A percentile compares a stretch with the other conserved stretches of the same genome.
phyloP scores from a whole-genome alignment of 164 flowering plant species.

The Sedum album region DNA sequence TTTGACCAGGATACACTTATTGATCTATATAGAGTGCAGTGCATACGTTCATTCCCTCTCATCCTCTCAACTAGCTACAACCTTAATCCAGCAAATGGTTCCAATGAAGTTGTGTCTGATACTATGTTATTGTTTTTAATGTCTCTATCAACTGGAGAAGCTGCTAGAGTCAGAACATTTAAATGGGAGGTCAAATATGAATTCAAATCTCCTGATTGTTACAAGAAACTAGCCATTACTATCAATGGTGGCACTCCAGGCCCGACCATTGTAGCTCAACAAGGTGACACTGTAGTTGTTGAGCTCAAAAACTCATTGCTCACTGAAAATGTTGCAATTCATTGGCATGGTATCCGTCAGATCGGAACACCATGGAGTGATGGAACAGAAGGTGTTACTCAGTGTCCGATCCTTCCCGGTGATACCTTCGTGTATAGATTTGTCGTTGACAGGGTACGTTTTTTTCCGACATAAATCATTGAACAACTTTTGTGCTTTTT shows the following conservation, averaged over 20 bases:
- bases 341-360: slow-evolving; percentile 98
- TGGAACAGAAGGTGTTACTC: slow-evolving; percentile 88
- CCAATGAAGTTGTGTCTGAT: background rate
- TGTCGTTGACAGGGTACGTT: slow-evolving; percentile 67
- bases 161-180: slow-evolving; percentile 38
- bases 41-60: too few species aligned
- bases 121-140: background rate
- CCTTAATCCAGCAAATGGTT: too few species aligned
- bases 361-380: slow-evolving; percentile 84
- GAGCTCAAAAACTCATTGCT: slow-evolving; percentile 64
- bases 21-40: too few species aligned
- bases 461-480: too few species aligned
- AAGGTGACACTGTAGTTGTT: slow-evolving; percentile 69
- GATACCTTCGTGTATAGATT: slow-evolving; percentile 63
- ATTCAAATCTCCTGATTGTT: slow-evolving; percentile 70
- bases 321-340: slow-evolving; percentile 78
- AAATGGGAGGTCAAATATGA: slow-evolving; percentile 83
- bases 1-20: too few species aligned
- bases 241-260: slow-evolving; percentile 73
- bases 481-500: background rate
- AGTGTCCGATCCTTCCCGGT: slow-evolving; percentile 73
- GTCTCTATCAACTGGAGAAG: slow-evolving; percentile 14
- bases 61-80: too few species aligned
- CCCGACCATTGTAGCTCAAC: slow-evolving; percentile 60
- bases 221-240: slow-evolving; percentile 47